These are phyloP conservation scores for Epicoccum sorghinum DNA, from an alignment of 2,329 filamentous ascomycete species.

Conservation along the genomic window DNA sequence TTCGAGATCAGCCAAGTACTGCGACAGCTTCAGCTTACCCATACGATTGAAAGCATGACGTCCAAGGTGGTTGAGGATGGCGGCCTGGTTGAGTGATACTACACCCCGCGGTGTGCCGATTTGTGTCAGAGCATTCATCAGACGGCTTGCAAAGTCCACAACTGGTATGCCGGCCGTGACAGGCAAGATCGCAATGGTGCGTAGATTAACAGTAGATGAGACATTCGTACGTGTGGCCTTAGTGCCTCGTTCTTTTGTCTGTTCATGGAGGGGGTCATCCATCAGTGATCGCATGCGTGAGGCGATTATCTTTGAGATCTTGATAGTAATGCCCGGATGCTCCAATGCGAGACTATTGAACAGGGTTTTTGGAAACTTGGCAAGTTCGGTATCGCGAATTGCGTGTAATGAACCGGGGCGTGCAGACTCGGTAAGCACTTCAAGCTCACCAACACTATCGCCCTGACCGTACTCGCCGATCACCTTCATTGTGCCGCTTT, in stretches of 20 bases:
- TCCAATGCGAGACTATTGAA: constrained; percentile 98
- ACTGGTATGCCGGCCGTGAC: constrained; percentile 92
- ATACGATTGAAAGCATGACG: constrained; percentile 97
- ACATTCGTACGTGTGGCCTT: constrained; percentile 65
- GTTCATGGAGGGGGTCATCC: constrained; percentile 75
- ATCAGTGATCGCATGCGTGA: constrained; percentile 90
- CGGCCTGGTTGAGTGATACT: constrained; percentile 89
- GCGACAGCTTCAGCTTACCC: constrained; percentile 93
- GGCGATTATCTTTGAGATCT: constrained; percentile 98
- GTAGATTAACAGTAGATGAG: constrained; percentile 87
- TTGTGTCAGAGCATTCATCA: constrained; percentile 87
- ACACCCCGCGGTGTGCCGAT: constrained; percentile 89
- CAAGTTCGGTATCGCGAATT: constrained; percentile 93
- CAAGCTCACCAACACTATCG: constrained; percentile 95
- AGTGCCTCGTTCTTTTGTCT: constrained; percentile 66
- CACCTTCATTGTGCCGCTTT: constrained; percentile 77
- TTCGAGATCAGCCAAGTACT: constrained; percentile 95
- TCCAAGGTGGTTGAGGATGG: constrained; percentile 92
- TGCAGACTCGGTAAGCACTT: constrained; percentile 92
- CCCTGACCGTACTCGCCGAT: constrained; percentile 94
- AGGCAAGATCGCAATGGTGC: constrained; percentile 90
- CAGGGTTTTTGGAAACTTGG: constrained; percentile 91
- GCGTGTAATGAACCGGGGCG: constrained; percentile 93
- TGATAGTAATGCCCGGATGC: constrained; percentile 97
- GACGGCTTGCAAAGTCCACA: constrained; percentile 87